phyloP scores from a whole-genome alignment of 106 monocot genomes.

The Triglochin maritima region DNA sequence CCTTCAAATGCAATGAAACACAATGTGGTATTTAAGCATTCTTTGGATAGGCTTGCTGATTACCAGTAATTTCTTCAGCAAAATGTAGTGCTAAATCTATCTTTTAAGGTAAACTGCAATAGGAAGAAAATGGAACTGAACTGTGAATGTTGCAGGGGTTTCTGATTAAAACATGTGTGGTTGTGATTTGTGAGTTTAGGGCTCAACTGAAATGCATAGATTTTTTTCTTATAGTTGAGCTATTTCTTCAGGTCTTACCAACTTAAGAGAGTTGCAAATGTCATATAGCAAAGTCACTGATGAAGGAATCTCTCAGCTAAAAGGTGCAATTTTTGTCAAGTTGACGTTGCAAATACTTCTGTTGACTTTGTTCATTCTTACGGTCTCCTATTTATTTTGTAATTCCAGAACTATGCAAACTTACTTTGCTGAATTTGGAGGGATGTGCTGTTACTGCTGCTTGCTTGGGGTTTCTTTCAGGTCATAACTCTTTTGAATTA shows the following conservation, averaged over 20 bases:
- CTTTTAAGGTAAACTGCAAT: no score
- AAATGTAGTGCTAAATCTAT: no score
- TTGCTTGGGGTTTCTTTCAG: conserved; percentile 76
- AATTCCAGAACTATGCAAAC: conserved; percentile 50
- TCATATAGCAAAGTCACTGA: conserved; percentile 76
- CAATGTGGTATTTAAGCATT: no score
- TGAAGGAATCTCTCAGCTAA: conserved; percentile 71
- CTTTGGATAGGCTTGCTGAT: no score
- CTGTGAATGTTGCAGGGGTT: no score
- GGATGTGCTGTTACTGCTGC: conserved; percentile 84
- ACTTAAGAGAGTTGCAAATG: conserved; percentile 79
- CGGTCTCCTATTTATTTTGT: background rate
- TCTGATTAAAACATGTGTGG: no score
- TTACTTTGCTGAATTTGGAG: conserved; percentile 74
- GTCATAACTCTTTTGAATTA: conserved; percentile 13
- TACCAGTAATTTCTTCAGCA: no score
- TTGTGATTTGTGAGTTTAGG: no score
- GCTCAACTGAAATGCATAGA: no score
- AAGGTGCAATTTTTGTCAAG: conserved; percentile 31
- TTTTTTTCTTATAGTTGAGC: background rate
- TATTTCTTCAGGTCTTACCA: conserved; percentile 52
- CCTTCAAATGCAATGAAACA: no score
- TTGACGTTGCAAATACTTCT: background rate
- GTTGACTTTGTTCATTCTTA: background rate
- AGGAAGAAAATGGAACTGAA: no score